Evolutionary conservation across 2,329 filamentous ascomycete genomes (phyloP).

Genomic region (Alternaria rosae): DNA sequence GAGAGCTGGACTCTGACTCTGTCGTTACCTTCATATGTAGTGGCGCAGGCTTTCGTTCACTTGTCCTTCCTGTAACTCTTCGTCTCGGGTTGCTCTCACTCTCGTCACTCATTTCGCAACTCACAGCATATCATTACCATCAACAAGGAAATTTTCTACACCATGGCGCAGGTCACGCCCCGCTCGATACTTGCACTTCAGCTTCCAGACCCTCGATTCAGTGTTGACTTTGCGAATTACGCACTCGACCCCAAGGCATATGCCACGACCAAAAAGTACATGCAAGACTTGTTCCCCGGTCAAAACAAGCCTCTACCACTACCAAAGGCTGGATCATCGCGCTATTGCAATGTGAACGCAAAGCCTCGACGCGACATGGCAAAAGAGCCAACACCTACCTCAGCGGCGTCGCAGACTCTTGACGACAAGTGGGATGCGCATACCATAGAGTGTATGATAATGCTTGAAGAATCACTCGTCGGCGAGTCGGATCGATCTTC

Average conservation of each 20-base stretch:
- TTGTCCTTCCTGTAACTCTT: neutral
- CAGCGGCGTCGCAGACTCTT: neutral
- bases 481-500: neutral
- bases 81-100: neutral
- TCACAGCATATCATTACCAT: neutral
- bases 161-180: conserved; percentile 24
- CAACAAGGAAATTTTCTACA: conserved; percentile 4
- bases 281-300: conserved; percentile 8
- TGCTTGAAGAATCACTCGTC: conserved; percentile 4
- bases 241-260: conserved; percentile 6
- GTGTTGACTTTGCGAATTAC: conserved; percentile 30
- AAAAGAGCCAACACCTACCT: neutral
- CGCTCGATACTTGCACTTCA: conserved; percentile 27
- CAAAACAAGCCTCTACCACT: conserved; percentile 15
- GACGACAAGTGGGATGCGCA: conserved; percentile 1
- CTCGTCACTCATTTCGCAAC: neutral
- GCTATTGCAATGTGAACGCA: neutral
- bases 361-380: neutral
- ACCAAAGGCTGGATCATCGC: neutral
- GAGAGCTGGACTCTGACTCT: conserved; percentile 13
- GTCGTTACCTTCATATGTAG: conserved; percentile 6
- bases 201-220: conserved; percentile 33
- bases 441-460: conserved; percentile 8
- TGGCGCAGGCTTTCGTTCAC: conserved; percentile 3
- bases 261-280: conserved; percentile 11